Base-by-base conservation (phyloP, 139 green algal genomes). In the Chlorella vulgaris region DNA sequence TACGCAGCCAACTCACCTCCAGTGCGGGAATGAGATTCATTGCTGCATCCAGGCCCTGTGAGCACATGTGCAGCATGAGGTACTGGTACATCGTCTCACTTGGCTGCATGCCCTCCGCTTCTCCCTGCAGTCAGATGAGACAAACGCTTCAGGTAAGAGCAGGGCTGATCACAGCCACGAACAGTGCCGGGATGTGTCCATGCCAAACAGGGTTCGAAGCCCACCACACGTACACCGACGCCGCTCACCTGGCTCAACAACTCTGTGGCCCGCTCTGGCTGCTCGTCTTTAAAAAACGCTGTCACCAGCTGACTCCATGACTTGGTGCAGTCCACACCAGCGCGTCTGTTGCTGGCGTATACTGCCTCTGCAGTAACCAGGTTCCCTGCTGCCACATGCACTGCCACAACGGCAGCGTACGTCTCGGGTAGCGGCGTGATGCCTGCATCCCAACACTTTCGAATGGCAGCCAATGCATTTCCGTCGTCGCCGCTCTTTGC, bases 321-420 rank as follows among this genome's bases (percentile, higher is more conserved):
- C 58, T 43, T 66, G 3, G 29, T 61, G 63, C 62, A 82, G 62
- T 74, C 76, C 43, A 82, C 76, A 4, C 76, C 76, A 2, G 76
- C 63, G n/a, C 76, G 76, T 10, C 76, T 62, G 76, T 82, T 82
- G 76, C 39, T 66, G 43, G 76, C 76, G 39, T 42, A 60, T 43
- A 82, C 76, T 21, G 76, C 76, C 76, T 82, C 76, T 19, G 76
- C 76, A 4, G 65, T 82, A 3, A 31, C 65, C n/a, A 71, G 42
- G 43, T 82, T 62, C 26, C 76, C 66, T 7, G 8, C 47, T 0
- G 66, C 43, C 47, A 89, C 60, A 18, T 82, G 71, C 19, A 40
- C 76, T 31, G 83, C 69, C 36, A 89, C 85, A 7, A 89, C 74
- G 28, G 85, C 77, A 8, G 85, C 38, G 33, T 87, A 89, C 55